Evolutionary conservation across 2,329 filamentous ascomycete species (phyloP).

Genomic region (Chalara sp.): DNA sequence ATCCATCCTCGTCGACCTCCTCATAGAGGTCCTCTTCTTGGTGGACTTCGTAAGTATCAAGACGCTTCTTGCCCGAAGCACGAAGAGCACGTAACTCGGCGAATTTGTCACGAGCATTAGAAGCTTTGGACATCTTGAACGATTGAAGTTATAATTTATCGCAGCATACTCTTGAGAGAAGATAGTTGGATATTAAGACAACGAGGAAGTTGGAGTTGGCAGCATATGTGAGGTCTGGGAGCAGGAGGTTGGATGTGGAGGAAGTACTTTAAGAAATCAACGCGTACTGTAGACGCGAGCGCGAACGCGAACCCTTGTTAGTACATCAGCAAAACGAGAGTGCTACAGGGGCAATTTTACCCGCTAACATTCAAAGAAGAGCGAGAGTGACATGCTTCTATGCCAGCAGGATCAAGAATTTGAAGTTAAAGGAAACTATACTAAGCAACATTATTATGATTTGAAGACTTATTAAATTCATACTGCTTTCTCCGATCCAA

Average conservation of each 20-base stretch:
- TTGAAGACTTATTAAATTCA: too few species aligned
- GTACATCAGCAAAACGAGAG: too few species aligned
- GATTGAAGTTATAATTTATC: conserved; percentile 2
- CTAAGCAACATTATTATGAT: too few species aligned
- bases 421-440: too few species aligned
- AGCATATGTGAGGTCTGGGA: conserved; percentile 1
- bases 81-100: conserved; percentile 81
- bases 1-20: conserved; percentile 92
- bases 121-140: conserved; percentile 27
- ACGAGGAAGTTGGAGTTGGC: background rate
- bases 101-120: conserved; percentile 38
- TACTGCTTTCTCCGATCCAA: too few species aligned
- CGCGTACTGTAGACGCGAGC: too few species aligned
- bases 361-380: too few species aligned
- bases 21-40: conserved; percentile 86
- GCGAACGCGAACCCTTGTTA: too few species aligned
- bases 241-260: background rate
- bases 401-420: too few species aligned
- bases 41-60: conserved; percentile 79
- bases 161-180: conserved; percentile 10
- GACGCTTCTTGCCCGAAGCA: conserved; percentile 83
- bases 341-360: too few species aligned
- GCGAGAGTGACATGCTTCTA: too few species aligned
- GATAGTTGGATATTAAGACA: background rate
- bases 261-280: too few species aligned